Evolutionary conservation across 768 basidiomycete species (phyloP).

Genomic region (Arthromyces matolae): DNA sequence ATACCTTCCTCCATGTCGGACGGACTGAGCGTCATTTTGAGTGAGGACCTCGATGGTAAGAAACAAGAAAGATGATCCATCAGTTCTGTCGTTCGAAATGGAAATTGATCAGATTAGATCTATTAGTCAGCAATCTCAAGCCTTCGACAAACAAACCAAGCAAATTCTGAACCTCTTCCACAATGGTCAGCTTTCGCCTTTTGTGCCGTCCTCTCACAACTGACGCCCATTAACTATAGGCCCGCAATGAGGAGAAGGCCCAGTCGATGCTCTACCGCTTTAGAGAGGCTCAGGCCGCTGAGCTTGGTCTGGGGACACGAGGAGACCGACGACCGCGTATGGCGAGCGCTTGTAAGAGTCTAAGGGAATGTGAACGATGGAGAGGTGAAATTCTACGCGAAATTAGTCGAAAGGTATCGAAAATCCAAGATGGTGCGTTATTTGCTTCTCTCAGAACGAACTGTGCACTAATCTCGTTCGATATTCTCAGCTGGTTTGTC

Average conservation of each 20-base stretch:
- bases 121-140: slow-evolving; percentile 10
- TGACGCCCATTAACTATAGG: slow-evolving; percentile 40
- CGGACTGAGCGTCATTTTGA: slow-evolving; percentile 21
- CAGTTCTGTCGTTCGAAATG: background rate
- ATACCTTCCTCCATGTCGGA: slow-evolving; percentile 36
- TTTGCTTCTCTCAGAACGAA: no score
- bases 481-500: slow-evolving; percentile 90
- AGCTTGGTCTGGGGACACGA: no score
- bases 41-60: slow-evolving; percentile 1
- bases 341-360: no score
- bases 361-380: no score
- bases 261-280: slow-evolving; percentile 59
- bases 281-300: no score
- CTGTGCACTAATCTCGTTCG: no score
- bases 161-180: slow-evolving; percentile 5
- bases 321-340: no score
- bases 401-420: slow-evolving; percentile 93
- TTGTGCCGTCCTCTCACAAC: background rate
- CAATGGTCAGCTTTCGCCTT: slow-evolving; percentile 12
- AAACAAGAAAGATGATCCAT: background rate
- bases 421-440: slow-evolving; percentile 83
- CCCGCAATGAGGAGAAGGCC: slow-evolving; percentile 93
- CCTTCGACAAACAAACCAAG: slow-evolving; percentile 8
- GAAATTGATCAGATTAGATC: slow-evolving; percentile 1
- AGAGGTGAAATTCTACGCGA: slow-evolving; percentile 91